Evolutionary conservation across 2,329 filamentous ascomycete species (phyloP), one percentile per base, ranked within the genome.

Genomic region (Cryphonectria radicalis): DNA sequence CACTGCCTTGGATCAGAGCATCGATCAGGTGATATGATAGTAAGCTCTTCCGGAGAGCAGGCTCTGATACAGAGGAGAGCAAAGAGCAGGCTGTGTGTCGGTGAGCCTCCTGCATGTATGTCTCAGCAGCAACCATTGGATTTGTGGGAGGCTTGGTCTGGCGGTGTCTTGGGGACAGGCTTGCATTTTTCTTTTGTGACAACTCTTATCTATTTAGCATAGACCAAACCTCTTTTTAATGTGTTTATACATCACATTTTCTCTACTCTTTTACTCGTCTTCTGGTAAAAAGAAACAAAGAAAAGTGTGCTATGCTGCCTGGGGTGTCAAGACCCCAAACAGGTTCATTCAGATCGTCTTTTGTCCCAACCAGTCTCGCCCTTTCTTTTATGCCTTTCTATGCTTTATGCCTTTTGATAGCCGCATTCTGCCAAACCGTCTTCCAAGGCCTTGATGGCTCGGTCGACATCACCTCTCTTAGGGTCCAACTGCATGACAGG

Each of bases 391-490:
- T 50, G 46, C 17, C 5, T 50, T 50, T 22, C 43, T 50, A 50
- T 22, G 43, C 35, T 3, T 63, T 80, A 85, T 68, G 80, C 79
- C 76, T 86, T 87, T 75, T 85, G 83, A 77, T 89, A 89, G 67
- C 94, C 93, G 70, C 90, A 91, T 82, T 97, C 95, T 1, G 84
- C 80, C 74, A 98, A 83, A 11, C 91, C 90, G 70, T 91, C 89
- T 83, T 92, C 91, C 76, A 99, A 82, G 62, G 93, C 92, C 76
- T 90, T 85, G 73, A 98, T 86, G 1, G 95, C 96, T 77, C 92
- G 92, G 74, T 97, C 93, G 76, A 98, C 90, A 79, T 99, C 94
- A 67, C 87, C 88, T 74, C 95, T 88, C 74, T 89, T 89, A 40
- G 93, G 88, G 79, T 98, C 93, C 77, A 91, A 93, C 83, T 90